Evolutionary conservation across 2,329 filamentous ascomycete species (phyloP), one percentile per base, ranked within the genome.

Genomic region (Epichloe hybrida): DNA sequence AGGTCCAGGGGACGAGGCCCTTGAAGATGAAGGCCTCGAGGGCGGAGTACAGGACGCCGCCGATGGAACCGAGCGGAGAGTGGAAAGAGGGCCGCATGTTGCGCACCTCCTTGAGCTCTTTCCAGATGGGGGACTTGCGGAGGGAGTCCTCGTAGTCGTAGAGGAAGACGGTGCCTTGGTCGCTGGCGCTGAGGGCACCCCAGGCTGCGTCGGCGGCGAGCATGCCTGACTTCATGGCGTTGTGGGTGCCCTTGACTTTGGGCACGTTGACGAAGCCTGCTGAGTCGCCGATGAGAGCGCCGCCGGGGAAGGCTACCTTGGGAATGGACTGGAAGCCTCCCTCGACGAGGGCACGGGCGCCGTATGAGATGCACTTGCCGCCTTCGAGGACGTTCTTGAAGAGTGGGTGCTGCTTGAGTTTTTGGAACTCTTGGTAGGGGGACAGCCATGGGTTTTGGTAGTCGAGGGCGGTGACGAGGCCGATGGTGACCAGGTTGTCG

Each of bases 61-160:
- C 93, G 64, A 88, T 93, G 46, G 97, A 71, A 46, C 91, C 91
- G 0, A 98, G 76, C 2, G 88, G 84, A 3, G 73, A 83, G 69
- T 95, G 86, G 79, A 98, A 98, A 0, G 89, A 91, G 0, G 93
- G 93, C 3, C 93, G 84, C 82, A 98, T 95, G 71, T 98, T 98
- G 63, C 93, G 88, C 54, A 98, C 93, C 66, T 93, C 84, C 64
- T 88, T 88, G 52, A 98, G 77, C 66, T 98, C 93, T 63, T 86
- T 86, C 90, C 91, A 97, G 66, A 98, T 94, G 55, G 75, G 75
- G 39, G 88, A 95, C 52, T 85, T 80, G 53, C 91, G 85, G 48
- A 98, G 80, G 49, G 86, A 76, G 59, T 94, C 86, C 66, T 97
- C 91, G 68, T 98, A 98, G 65, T 93, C 85, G 66, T 87, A 97